A percentile compares a stretch with the other conserved stretches of the same genome.
Evolutionary conservation across 208 protist species (phyloP).

Genomic region (Angomonas deanei): DNA sequence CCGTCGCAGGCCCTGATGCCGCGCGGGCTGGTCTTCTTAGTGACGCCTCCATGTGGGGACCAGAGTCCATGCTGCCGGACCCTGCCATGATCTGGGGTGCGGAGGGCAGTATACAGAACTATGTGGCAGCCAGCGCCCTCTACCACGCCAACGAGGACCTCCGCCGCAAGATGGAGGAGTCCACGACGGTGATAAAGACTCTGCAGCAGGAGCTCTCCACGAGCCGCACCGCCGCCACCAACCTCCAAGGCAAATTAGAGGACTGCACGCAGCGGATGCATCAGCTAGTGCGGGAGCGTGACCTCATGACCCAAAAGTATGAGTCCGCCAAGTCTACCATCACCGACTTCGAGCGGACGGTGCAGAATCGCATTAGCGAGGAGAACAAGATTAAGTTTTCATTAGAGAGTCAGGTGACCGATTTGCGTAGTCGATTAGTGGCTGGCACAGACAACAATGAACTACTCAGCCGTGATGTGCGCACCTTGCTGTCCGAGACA

Average conservation of each 20-base stretch:
- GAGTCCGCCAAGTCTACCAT: constrained; percentile 43
- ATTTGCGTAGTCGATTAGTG: constrained; percentile 74
- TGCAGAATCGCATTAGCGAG: constrained; percentile 48
- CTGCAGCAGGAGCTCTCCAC: constrained; percentile 68
- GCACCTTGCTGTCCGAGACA: constrained; percentile 50
- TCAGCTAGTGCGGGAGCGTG: constrained; percentile 80
- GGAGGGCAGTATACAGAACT: constrained; percentile 73
- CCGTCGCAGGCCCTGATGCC: constrained; percentile 26
- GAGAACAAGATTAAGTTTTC: constrained; percentile 61
- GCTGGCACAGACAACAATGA: constrained; percentile 80
- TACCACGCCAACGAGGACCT: constrained; percentile 87
- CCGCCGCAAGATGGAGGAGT: constrained; percentile 70
- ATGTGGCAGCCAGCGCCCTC: constrained; percentile 72
- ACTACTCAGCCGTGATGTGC: constrained; percentile 68
- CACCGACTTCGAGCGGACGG: constrained; percentile 45
- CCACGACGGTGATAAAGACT: constrained; percentile 45
- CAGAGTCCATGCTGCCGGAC: constrained; percentile 46
- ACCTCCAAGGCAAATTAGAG: constrained; percentile 45
- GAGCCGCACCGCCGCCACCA: constrained; percentile 27
- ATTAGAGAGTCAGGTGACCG: constrained; percentile 66
- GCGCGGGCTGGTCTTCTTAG: constrained; percentile 24
- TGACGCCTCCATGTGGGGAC: constrained; percentile 30
- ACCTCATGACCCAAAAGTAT: constrained; percentile 63
- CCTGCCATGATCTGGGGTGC: constrained; percentile 85
- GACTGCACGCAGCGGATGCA: constrained; percentile 69